phyloP scores from a whole-genome alignment of 1,139 yeast species.

The Torulaspora pretoriensis region DNA sequence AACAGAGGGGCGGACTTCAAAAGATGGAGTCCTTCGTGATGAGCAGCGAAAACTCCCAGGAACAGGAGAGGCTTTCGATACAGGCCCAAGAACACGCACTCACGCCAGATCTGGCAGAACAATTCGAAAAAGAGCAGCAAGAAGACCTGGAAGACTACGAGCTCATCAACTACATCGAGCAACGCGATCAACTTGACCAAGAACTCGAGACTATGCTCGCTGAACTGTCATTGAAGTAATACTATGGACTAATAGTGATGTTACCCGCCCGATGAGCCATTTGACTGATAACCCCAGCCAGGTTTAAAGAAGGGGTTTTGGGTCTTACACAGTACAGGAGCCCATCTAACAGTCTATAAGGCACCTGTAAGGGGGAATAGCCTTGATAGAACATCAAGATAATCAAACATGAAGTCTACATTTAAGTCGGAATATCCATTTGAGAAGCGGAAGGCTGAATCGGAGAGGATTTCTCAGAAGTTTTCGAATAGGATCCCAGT shows the following conservation, averaged over 20 bases:
- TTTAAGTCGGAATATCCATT: constrained; percentile 38
- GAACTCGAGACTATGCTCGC: constrained; percentile 20
- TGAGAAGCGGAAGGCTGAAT: constrained; percentile 95
- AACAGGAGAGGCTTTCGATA: constrained; percentile 15
- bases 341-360: background rate
- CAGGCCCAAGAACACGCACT: constrained; percentile 26
- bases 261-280: constrained; percentile 3
- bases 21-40: constrained; percentile 29
- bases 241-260: background rate
- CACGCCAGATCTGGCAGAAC: constrained; percentile 21
- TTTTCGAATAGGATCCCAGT: constrained; percentile 93
- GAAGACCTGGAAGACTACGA: constrained; percentile 29
- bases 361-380: constrained; percentile 3
- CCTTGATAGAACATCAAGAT: constrained; percentile 4
- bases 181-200: constrained; percentile 22
- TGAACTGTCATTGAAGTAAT: constrained; percentile 16
- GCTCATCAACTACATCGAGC: constrained; percentile 21
- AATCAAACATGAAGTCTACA: constrained; percentile 32
- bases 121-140: constrained; percentile 19
- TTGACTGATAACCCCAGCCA: background rate
- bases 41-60: constrained; percentile 21
- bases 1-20: constrained; percentile 26
- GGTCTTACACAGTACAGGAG: background rate
- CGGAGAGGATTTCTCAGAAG: constrained; percentile 83
- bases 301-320: constrained; percentile 7